phyloP scores from a whole-genome alignment of 495 filamentous ascomycete genomes.

The Thozetella sp. region DNA sequence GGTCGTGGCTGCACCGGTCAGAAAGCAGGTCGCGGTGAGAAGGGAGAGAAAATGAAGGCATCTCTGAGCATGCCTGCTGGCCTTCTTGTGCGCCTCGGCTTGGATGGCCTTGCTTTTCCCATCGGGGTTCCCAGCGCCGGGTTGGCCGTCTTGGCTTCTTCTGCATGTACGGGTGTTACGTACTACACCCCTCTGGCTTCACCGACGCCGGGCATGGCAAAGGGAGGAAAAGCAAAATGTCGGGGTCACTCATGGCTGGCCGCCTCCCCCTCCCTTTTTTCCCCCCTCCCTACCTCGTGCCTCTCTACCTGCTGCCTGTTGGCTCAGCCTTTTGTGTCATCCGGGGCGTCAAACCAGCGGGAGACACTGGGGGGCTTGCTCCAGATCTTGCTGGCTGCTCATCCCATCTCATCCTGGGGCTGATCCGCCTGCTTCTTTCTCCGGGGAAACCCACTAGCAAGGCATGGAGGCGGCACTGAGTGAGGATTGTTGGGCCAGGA shows the following conservation, averaged over 20 bases:
- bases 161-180: not conserved
- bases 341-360: too few relatives aligned
- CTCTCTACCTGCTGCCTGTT: slow-evolving; percentile 11
- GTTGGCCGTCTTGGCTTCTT: too few relatives aligned
- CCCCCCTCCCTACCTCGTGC: not conserved
- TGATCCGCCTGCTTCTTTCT: not conserved
- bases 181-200: not conserved
- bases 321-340: slow-evolving; percentile 25
- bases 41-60: not conserved
- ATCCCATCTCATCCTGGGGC: not conserved
- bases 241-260: too few relatives aligned
- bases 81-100: not conserved
- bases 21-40: not conserved
- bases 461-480: not conserved
- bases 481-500: not conserved
- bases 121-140: not conserved
- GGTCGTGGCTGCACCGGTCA: not conserved
- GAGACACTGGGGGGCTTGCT: too few relatives aligned
- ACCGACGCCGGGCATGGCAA: not conserved
- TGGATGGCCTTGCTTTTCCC: not conserved
- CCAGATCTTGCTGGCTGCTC: not conserved
- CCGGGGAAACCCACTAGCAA: not conserved
- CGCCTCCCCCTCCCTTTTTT: not conserved
- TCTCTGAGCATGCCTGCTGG: not conserved
- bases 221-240: slow-evolving; percentile 1